These are phyloP conservation scores for Phalaenopsis aphrodite DNA, from an alignment of 106 monocot species.

Conservation along the genomic window DNA sequence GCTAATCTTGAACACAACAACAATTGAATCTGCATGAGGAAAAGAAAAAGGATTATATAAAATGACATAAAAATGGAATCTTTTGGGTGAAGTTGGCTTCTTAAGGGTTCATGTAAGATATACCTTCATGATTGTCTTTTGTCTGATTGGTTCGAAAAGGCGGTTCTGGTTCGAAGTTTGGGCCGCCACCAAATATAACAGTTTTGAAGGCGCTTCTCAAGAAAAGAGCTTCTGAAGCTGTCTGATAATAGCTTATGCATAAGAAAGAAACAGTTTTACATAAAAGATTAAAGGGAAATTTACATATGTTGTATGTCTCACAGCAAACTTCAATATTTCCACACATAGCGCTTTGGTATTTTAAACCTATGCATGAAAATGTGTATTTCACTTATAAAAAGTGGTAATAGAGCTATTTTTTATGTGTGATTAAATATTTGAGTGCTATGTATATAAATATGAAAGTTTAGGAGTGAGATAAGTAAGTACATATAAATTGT, in stretches of 20 bases:
- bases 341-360: too few species aligned
- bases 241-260: constrained; percentile 25
- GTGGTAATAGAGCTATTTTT: too few species aligned
- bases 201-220: constrained; percentile 74
- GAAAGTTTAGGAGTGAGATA: too few species aligned
- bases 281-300: background rate
- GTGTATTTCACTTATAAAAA: too few species aligned
- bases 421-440: too few species aligned
- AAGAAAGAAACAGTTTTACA: background rate
- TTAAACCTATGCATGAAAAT: too few species aligned
- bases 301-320: too few species aligned
- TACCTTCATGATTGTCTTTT: constrained; percentile 41
- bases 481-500: too few species aligned
- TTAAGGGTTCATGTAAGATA: background rate
- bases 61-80: background rate
- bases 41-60: background rate
- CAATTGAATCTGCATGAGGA: constrained; percentile 8
- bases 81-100: background rate
- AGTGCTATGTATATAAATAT: too few species aligned
- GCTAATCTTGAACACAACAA: constrained; percentile 53
- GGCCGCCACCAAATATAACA: constrained; percentile 63
- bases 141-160: constrained; percentile 12
- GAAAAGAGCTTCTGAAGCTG: constrained; percentile 64
- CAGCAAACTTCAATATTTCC: too few species aligned
- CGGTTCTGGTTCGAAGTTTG: constrained; percentile 27